Evolutionary conservation across 306 rosid species (phyloP), one percentile per base, ranked within the genome.

Genomic region (Senna siamea): DNA sequence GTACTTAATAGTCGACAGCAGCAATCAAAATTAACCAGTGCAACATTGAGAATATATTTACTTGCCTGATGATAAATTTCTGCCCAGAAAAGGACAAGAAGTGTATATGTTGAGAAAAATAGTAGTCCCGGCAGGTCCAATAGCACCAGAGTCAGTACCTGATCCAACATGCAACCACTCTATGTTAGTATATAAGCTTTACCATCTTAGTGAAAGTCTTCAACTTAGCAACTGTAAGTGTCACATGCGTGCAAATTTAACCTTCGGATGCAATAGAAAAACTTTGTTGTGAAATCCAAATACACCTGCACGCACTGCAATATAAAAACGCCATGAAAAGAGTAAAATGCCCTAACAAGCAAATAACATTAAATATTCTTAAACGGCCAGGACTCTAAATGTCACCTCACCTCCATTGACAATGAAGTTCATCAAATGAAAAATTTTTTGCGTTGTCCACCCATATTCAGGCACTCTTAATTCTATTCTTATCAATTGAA

Each of bases 61-160:
- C 90, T 81, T 82, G 82, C 96, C 97, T 92, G 97, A 72, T 89
- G 92, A 84, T 92, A 92, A 60, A 92, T 92, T 83, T 92, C 97
- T 60, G 97, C 97, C 97, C 97, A 92, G 78, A 92, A 92, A 72
- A 92, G 93, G 69, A 88, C 98, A 44, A 92, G 89, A 57, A 92
- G 97, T 6, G 97, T 85, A 78, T 84, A 92, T 13, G 96, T 92
- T 44, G 96, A 86, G 88, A 92, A 92, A 80, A 89, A 89, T 7
- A 92, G 82, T 18, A 92, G 87, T 46, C 96, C 98, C 0, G 98
- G 98, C 48, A 92, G 87, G 73, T 93, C 91, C 83, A 90, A 62
- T 23, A 90, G 56, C 66, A 84, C 88, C 78, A 71, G 82, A 64
- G 78, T 59, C 58, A 90, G 66, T 46, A 92, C 96, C 98, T 92